Evolutionary conservation across 2,329 filamentous ascomycete species (phyloP), one percentile per base, ranked within the genome.

Genomic region (Pochonia chlamydosporia): DNA sequence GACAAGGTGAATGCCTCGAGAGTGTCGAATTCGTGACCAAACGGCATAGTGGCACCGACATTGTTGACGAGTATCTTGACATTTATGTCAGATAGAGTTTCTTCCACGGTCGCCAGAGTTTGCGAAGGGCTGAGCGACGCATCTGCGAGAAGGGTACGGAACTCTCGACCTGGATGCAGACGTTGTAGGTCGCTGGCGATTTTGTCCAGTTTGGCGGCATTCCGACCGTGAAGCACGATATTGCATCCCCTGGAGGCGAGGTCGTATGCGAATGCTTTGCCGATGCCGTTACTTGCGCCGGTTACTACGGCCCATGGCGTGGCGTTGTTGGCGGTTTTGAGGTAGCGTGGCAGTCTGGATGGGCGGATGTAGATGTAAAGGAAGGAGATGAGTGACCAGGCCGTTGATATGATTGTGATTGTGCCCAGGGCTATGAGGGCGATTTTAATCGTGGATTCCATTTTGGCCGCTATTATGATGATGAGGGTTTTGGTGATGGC

Each of bases 291-390:
- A 46, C 59, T 63, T 41, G 58, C 58, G 26, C 63, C 66, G 33
- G 63, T 65, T 48, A 69, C 51, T 47, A 67, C 56, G 41, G 59
- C 63, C 47, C 57, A 63, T 3, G 59, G 49, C 4, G 53, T 46
- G 16, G 52, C 46, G 31, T 53, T 54, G 39, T 52, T 44, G 26
- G 50, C 35, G 13, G 53, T 50, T 33, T 7, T 31, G 13, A 44
- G 41, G 26, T 44, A 44, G 11, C 41, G 41, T 18, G 41, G 11
- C 6, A 44, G 41, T 33, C 21, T 30, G 25, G 41, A 44, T 11
- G 41, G 41, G 21, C 41, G 20, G 24, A 44, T 44, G 24, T 95
- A 89, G 35, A 37, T 28, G n/a, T n/a, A n/a, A n/a, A n/a, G n/a
- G n/a, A n/a, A n/a, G n/a, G 7, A 28, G 26, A 13, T 13, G 26